Conservation (phyloP, 2,329 filamentous ascomycete genomes). For the Arthrobotrys iridis region DNA sequence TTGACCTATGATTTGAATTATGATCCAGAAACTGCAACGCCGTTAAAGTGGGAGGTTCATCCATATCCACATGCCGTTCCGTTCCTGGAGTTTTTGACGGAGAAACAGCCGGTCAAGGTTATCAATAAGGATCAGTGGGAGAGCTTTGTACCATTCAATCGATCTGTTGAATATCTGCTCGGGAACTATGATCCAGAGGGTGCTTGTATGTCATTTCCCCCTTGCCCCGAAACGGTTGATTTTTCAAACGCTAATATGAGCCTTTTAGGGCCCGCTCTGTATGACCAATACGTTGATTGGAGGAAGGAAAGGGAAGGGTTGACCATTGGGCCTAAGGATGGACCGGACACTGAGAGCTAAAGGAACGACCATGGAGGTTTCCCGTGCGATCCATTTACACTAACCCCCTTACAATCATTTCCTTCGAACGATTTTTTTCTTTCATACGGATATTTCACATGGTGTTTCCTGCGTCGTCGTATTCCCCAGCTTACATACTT, state of each 20-base stretch:
- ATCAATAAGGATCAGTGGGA: conserved; percentile 59
- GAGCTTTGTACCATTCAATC: conserved; percentile 58
- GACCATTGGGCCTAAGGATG: conserved; percentile 35
- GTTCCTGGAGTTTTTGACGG: conserved; percentile 57
- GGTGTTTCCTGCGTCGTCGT: neutral
- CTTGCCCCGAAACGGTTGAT: neutral
- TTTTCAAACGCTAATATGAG: conserved; percentile 22
- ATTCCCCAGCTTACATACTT: neutral
- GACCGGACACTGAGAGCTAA: conserved; percentile 43
- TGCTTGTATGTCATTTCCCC: conserved; percentile 55
- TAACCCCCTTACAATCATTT: neutral
- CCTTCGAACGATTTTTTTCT: neutral
- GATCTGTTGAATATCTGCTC: conserved; percentile 54
- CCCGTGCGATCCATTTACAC: too few relatives aligned
- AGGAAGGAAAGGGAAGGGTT: conserved; percentile 50
- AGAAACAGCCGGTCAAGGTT: conserved; percentile 56
- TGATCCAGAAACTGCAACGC: conserved; percentile 23
- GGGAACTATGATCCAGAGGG: conserved; percentile 57
- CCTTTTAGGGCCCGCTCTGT: conserved; percentile 57
- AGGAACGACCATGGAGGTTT: neutral
- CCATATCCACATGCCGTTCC: conserved; percentile 55
- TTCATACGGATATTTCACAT: neutral
- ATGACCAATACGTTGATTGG: conserved; percentile 58
- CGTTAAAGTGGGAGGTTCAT: conserved; percentile 30
- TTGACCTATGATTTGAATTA: conserved; percentile 45